phyloP scores from a whole-genome alignment of 2,329 filamentous ascomycete genomes.

The Biscogniauxia marginata region DNA sequence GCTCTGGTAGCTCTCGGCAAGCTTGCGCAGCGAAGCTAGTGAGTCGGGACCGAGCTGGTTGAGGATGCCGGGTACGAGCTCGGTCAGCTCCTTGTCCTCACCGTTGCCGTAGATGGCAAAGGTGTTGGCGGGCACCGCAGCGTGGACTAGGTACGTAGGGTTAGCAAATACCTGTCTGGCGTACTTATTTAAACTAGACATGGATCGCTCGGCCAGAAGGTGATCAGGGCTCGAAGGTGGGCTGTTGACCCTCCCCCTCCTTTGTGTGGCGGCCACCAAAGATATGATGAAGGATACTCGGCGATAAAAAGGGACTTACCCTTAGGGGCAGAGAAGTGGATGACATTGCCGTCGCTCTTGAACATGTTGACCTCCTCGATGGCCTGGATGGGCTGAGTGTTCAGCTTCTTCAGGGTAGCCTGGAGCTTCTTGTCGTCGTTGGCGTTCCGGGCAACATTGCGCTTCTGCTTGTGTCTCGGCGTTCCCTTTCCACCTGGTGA shows the following conservation, averaged over 20 bases:
- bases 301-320: slow-evolving; percentile 57
- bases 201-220: no score
- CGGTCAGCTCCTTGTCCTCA: slow-evolving; percentile 99
- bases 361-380: slow-evolving; percentile 99
- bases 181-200: no score
- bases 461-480: slow-evolving; percentile 97
- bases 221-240: no score
- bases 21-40: slow-evolving; percentile 93
- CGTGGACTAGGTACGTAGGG: slow-evolving; percentile 68
- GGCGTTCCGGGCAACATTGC: slow-evolving; percentile 86
- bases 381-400: slow-evolving; percentile 97
- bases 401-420: slow-evolving; percentile 96
- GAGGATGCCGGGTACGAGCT: slow-evolving; percentile 97
- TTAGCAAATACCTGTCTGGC: slow-evolving; percentile 1
- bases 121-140: slow-evolving; percentile 95
- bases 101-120: slow-evolving; percentile 99
- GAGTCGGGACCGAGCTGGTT: slow-evolving; percentile 99
- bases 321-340: slow-evolving; percentile 97
- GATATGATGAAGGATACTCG: not conserved
- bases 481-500: slow-evolving; percentile 86
- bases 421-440: slow-evolving; percentile 99
- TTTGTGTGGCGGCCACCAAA: not conserved
- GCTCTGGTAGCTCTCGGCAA: slow-evolving; percentile 99
- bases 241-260: not conserved
- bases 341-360: slow-evolving; percentile 99